These are phyloP conservation scores for Papiliotrema flavescens DNA, from an alignment of 1,284 basidiomycete genomes.

Conservation along the genomic window DNA sequence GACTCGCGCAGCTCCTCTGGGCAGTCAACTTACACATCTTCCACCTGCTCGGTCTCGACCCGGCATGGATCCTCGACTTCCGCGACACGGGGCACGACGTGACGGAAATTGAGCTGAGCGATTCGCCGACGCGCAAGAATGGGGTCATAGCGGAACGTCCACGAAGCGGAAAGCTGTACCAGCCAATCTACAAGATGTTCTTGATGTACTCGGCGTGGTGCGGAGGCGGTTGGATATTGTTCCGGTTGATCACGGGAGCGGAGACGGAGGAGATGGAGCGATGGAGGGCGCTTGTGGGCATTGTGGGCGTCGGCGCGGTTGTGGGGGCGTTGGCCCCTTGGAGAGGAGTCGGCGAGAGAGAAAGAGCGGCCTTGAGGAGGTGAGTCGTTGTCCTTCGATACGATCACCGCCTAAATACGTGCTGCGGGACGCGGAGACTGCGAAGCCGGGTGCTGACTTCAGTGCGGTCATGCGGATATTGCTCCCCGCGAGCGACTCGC, in stretches of 20 bases:
- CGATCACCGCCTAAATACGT: neutral
- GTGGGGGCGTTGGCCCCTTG: slow-evolving; percentile 64
- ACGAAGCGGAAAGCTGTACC: slow-evolving; percentile 50
- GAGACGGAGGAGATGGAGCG: slow-evolving; percentile 62
- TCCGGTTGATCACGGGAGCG: slow-evolving; percentile 59
- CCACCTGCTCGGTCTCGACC: slow-evolving; percentile 68
- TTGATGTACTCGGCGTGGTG: slow-evolving; percentile 59
- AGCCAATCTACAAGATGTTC: slow-evolving; percentile 66
- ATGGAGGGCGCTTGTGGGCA: slow-evolving; percentile 69
- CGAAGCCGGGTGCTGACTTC: neutral
- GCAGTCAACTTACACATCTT: slow-evolving; percentile 84
- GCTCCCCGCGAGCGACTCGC: slow-evolving; percentile 59
- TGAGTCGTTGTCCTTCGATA: slow-evolving; percentile 49
- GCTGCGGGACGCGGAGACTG: neutral
- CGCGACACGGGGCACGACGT: slow-evolving; percentile 15
- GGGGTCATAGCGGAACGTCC: neutral
- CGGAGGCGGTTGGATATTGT: slow-evolving; percentile 63
- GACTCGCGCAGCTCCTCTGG: slow-evolving; percentile 71
- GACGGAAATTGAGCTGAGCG: neutral
- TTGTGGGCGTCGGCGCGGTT: slow-evolving; percentile 61
- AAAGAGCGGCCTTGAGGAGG: slow-evolving; percentile 71
- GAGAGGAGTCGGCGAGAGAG: slow-evolving; percentile 61
- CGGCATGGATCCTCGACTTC: slow-evolving; percentile 58
- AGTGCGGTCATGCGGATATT: slow-evolving; percentile 72
- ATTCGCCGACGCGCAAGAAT: neutral